phyloP scores from a whole-genome alignment of 2,329 filamentous ascomycete species.

The Colletotrichum tropicale region DNA sequence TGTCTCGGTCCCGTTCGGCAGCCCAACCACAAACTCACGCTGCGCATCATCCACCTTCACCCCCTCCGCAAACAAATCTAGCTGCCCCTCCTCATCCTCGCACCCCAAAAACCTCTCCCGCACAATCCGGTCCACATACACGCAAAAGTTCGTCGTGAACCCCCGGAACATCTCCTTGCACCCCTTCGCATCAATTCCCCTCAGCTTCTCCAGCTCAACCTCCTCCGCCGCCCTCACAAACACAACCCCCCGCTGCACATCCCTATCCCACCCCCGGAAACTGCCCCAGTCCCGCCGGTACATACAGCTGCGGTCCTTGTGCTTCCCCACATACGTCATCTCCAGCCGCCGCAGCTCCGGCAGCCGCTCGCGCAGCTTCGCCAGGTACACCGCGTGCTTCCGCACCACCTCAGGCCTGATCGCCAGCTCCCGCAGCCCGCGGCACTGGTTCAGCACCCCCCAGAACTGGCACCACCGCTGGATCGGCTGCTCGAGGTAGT shows the following conservation, averaged over 20 bases:
- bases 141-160: constrained; percentile 15
- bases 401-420: constrained; percentile 1
- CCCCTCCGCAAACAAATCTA: neutral
- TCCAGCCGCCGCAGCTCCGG: neutral
- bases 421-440: neutral
- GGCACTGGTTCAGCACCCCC: constrained; percentile 10
- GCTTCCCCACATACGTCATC: neutral
- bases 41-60: neutral
- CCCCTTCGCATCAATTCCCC: neutral
- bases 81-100: neutral
- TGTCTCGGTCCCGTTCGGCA: constrained; percentile 2
- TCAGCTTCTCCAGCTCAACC: neutral
- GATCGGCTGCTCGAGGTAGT: neutral
- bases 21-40: neutral
- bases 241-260: neutral
- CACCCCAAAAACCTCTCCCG: neutral
- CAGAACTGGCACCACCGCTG: constrained; percentile 14
- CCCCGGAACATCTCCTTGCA: neutral
- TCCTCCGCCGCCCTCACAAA: neutral
- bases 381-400: neutral
- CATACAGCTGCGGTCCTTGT: neutral
- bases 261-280: neutral
- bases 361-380: neutral
- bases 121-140: neutral
- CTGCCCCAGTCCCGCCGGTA: neutral